Base-by-base conservation (phyloP, 1,139 yeast species). In the Hansenula lynferdii region DNA sequence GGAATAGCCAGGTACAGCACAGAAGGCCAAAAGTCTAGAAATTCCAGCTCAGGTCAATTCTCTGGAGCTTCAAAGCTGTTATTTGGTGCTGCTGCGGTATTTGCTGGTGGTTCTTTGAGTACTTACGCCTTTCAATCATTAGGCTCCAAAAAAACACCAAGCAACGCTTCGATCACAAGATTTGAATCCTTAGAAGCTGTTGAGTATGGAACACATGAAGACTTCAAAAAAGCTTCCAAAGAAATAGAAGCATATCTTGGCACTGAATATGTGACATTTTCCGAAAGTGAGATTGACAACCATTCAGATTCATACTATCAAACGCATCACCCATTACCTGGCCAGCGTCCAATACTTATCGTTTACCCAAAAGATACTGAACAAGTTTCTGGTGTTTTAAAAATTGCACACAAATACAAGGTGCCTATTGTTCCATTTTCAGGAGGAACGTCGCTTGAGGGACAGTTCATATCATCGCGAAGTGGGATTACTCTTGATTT, bases 401-500 rank as follows among this genome's bases (percentile, higher is more conserved):
- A 79, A 54, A 64, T 84, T 25, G 80, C 84, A 31, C 75, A 82
- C 56, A 65, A 72, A 50, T 75, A 76, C 57, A 60, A 70, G 20
- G 77, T 85, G 4, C 95, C 95, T 0, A 71, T 85, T 19, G 80
- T 84, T 20, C 89, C 95, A 12, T 81, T 70, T 55, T 79, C 89
- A 1, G 95, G 95, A 0, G 83, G 89, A 44, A 85, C 95, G 0
- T 82, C 94, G 0, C 63, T 85, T 23, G 95, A 85, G 59, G 95
- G 95, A 11, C 92, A 85, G 44, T 82, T 77, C 54, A 78, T 83
- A 56, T 87, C 89, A 34, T 78, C 87, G 0, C 66, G 87, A 45
- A 77, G 79, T 1, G 89, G 90, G 1, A 66, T 82, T 35, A 72
- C 80, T 14, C 44, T 81, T 14, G 85, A 81, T 51, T 56, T 81